Evolutionary conservation across 257 asterid species (phyloP), one percentile per base, ranked within the genome.

Genomic region (Scutellaria barbata): DNA sequence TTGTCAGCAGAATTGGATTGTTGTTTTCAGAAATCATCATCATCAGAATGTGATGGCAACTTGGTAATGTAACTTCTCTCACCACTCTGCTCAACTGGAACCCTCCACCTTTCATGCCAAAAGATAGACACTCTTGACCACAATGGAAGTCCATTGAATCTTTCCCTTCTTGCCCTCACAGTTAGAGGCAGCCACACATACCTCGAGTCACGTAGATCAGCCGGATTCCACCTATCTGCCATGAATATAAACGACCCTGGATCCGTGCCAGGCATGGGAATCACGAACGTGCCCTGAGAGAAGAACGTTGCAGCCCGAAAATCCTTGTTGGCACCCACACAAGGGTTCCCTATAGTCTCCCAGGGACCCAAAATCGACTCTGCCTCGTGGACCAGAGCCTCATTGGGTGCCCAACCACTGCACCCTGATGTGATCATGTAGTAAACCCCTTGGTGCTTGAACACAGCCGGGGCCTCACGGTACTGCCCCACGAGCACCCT

Each of bases 341-440:
- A 87, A 8, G 97, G 97, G 78, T 87, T 90, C 52, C 96, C 90
- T 51, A 88, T 80, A 14, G 84, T 88, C 87, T 82, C 90, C 97
- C 96, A 88, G 35, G 96, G 90, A 75, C 96, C 97, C 39, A 81
- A 11, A 35, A 87, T 77, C 39, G 94, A 81, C 54, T 87, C 90
- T 8, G 96, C 88, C 83, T 85, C 88, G 57, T 90, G 96, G 71
- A 81, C 92, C 63, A 85, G 46, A 5, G 90, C 96, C 81, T 90
- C 96, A 37, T 91, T 91, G 1, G 97, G 96, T 10, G 89, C 82
- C 92, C 96, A 91, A 3, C 96, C 95, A 57, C 96, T 88, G 81
- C 96, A 91, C 2, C 97, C 97, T 0, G 97, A 91, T 0, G 96
- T 91, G 75, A 89, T 57, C 96, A 89, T 89, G 71, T 84, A 87